A percentile compares a stretch with the other conserved stretches of the same genome.
These are phyloP conservation scores for Cutaneotrichosporon sp. DNA, from an alignment of 1,284 basidiomycete species.

Conservation along the genomic window DNA sequence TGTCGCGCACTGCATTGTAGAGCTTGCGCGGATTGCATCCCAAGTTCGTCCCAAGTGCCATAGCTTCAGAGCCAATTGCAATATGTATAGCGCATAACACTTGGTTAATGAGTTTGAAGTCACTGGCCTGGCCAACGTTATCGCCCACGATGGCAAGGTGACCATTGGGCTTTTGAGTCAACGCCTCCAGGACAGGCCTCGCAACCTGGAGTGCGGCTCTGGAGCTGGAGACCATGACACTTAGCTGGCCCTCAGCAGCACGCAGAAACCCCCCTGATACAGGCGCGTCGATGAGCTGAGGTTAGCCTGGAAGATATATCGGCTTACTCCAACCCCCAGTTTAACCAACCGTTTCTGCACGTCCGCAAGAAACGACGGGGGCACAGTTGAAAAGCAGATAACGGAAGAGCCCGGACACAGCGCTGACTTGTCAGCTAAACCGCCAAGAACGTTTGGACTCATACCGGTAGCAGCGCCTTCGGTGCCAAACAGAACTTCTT, in stretches of 20 bases:
- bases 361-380: conserved; percentile 33
- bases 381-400: conserved; percentile 47
- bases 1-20: conserved; percentile 34
- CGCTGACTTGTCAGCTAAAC: conserved; percentile 15
- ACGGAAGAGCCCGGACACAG: conserved; percentile 34
- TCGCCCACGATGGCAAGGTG: conserved; percentile 31
- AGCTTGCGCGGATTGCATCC: conserved; percentile 39
- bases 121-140: conserved; percentile 29
- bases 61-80: conserved; percentile 34
- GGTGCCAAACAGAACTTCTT: conserved; percentile 35
- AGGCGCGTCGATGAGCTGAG: conserved; percentile 42
- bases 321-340: conserved; percentile 33
- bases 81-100: conserved; percentile 39
- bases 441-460: background rate
- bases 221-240: conserved; percentile 44
- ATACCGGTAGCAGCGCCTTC: conserved; percentile 29
- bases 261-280: conserved; percentile 46
- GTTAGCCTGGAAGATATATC: background rate
- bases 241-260: conserved; percentile 42
- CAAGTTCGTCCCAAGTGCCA: conserved; percentile 40
- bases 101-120: conserved; percentile 45
- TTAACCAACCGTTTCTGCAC: conserved; percentile 32
- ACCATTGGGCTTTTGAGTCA: conserved; percentile 31
- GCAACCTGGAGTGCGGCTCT: conserved; percentile 24
- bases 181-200: conserved; percentile 32